Conservation (phyloP, 257 asterid genomes). For the Nyctanthes arbortristis region DNA sequence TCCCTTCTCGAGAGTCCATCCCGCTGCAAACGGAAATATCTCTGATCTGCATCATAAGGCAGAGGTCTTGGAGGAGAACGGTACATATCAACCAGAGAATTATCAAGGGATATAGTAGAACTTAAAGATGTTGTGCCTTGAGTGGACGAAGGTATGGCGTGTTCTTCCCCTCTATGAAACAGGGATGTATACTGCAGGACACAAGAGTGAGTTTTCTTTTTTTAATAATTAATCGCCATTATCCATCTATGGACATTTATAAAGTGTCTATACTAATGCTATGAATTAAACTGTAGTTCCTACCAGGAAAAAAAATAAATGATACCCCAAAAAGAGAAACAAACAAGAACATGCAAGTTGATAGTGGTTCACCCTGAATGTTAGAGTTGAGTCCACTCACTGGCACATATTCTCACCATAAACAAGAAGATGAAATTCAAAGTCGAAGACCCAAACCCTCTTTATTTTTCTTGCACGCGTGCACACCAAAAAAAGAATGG, state of each 20-base stretch:
- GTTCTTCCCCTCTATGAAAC: conserved; percentile 55
- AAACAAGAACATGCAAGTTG: not conserved
- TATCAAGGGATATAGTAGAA: conserved; percentile 45
- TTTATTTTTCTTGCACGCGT: not conserved
- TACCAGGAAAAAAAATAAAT: no score
- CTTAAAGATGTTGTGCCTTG: conserved; percentile 50
- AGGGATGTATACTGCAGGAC: conserved; percentile 55
- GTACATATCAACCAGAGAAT: conserved; percentile 54
- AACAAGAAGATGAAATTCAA: not conserved
- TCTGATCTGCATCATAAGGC: conserved; percentile 67
- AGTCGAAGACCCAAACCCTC: not conserved
- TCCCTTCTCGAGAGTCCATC: conserved; percentile 69
- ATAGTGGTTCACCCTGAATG: not conserved
- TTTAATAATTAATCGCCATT: conserved; percentile 11
- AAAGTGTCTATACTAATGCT: not conserved
- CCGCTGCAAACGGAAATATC: conserved; percentile 53
- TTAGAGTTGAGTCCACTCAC: not conserved
- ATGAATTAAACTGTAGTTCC: not conserved
- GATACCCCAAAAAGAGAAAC: not conserved
- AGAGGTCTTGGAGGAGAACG: conserved; percentile 71
- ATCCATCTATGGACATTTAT: not conserved
- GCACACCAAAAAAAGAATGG: not conserved
- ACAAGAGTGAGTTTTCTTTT: conserved; percentile 14
- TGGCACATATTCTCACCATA: not conserved
- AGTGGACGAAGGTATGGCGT: conserved; percentile 42